Conservation (phyloP, 225 moss, liverwort and hornwort species). For the Climacium dendroides region DNA sequence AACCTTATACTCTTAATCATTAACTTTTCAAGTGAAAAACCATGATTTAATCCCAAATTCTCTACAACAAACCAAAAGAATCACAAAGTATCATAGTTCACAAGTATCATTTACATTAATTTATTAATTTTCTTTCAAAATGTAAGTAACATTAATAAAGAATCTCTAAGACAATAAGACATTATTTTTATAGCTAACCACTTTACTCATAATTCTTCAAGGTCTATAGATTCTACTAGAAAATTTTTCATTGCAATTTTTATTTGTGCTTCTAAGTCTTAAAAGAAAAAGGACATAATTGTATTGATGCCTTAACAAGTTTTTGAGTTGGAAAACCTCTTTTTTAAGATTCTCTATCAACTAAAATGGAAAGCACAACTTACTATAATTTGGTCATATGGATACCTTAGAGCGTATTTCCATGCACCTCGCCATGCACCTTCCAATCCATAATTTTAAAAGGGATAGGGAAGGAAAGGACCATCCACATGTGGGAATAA, state of each 20-base stretch:
- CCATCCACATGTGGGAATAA: neutral
- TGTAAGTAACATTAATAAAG: neutral
- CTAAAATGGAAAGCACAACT: neutral
- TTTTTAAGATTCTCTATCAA: neutral
- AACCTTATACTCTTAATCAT: neutral
- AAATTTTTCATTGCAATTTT: neutral
- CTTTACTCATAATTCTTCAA: neutral
- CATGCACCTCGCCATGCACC: neutral
- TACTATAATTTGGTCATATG: neutral
- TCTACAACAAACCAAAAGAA: neutral
- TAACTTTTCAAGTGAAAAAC: neutral
- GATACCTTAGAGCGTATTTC: neutral
- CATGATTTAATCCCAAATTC: neutral
- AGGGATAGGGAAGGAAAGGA: neutral
- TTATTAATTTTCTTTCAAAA: neutral
- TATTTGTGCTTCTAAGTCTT: neutral
- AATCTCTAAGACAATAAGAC: neutral
- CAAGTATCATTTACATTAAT: neutral
- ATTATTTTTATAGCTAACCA: neutral
- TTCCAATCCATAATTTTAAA: neutral
- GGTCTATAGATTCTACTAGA: neutral
- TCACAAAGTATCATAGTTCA: neutral
- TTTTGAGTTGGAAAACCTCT: neutral
- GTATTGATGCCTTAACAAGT: fast-evolving
- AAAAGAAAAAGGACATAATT: neutral